Percentiles rank a stretch among this genome's conserved stretches.
Evolutionary conservation across 2,329 filamentous ascomycete species (phyloP).

Genomic region (Coleophoma eucalyptorum): DNA sequence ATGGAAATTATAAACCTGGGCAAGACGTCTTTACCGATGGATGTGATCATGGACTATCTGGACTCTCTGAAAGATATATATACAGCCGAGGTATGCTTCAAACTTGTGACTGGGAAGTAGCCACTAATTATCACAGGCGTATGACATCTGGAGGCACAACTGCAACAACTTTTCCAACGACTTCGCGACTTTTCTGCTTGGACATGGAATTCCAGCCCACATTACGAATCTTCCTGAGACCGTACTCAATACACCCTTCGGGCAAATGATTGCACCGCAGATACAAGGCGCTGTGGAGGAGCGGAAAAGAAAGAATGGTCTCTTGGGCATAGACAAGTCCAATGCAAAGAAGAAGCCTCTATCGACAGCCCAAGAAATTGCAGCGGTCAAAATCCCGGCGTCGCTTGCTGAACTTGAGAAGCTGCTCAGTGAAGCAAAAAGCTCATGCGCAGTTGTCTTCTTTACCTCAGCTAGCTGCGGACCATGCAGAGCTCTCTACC

Average conservation of each 20-base stretch:
- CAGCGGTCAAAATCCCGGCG: constrained; percentile 57
- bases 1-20: constrained; percentile 75
- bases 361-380: constrained; percentile 21
- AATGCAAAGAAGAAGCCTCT: constrained; percentile 12
- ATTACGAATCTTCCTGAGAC: constrained; percentile 82
- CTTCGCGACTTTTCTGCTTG: constrained; percentile 82
- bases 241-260: constrained; percentile 82
- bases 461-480: constrained; percentile 87
- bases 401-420: constrained; percentile 56
- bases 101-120: too few relatives aligned
- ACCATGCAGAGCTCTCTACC: constrained; percentile 81
- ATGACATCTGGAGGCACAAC: constrained; percentile 87
- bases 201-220: constrained; percentile 81
- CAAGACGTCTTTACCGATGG: constrained; percentile 71
- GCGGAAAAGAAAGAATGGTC: constrained; percentile 47
- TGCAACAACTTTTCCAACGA: constrained; percentile 98
- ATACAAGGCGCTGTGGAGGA: constrained; percentile 58
- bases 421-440: constrained; percentile 53
- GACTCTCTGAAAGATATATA: constrained; percentile 81
- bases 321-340: constrained; percentile 21
- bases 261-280: constrained; percentile 80
- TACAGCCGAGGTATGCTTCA: constrained; percentile 60
- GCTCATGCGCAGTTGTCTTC: constrained; percentile 77
- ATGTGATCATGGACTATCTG: constrained; percentile 82
- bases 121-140: constrained; percentile 50